A percentile compares a stretch with the other conserved stretches of the same genome.
Evolutionary conservation across 345 rosid species (phyloP).

Genomic region (Gossypium ekmanianum): DNA sequence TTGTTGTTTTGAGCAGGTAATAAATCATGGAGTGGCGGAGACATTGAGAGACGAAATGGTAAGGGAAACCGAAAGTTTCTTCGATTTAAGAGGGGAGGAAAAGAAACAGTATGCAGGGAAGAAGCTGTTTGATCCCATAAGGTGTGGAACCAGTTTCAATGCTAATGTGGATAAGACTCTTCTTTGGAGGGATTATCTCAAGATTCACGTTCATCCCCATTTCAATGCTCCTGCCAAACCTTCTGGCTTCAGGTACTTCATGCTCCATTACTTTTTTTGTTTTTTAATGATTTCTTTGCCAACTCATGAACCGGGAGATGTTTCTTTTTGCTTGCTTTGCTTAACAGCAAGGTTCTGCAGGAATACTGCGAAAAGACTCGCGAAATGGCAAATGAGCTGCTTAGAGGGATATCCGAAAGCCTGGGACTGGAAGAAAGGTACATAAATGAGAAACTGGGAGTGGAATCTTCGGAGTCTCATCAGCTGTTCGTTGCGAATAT

Average conservation of each 20-base stretch:
- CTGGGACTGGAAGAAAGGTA: conserved; percentile 29
- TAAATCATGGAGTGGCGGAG: conserved; percentile 5
- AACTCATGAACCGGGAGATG: neutral
- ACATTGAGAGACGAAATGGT: conserved; percentile 23
- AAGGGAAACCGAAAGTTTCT: conserved; percentile 17
- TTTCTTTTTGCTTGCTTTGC: neutral
- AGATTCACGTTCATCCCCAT: conserved; percentile 38
- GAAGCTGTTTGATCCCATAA: conserved; percentile 32
- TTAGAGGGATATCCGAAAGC: conserved; percentile 30
- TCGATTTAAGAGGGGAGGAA: conserved; percentile 29
- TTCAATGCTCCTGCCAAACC: conserved; percentile 35
- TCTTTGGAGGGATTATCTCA: conserved; percentile 47
- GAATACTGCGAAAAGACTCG: conserved; percentile 29
- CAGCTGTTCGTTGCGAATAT: conserved; percentile 31
- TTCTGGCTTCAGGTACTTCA: conserved; percentile 31
- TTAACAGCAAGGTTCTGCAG: conserved; percentile 19
- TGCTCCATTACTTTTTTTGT: no score
- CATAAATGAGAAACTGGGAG: conserved; percentile 20
- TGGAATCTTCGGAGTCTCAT: conserved; percentile 7
- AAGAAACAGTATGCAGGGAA: conserved; percentile 30
- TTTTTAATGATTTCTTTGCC: neutral
- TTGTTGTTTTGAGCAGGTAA: conserved; percentile 18
- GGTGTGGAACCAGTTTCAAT: conserved; percentile 39
- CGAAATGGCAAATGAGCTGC: conserved; percentile 29
- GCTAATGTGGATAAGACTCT: conserved; percentile 15